Base-by-base conservation (phyloP, 148 eudicot genomes). In the Vaccinium myrtillus region DNA sequence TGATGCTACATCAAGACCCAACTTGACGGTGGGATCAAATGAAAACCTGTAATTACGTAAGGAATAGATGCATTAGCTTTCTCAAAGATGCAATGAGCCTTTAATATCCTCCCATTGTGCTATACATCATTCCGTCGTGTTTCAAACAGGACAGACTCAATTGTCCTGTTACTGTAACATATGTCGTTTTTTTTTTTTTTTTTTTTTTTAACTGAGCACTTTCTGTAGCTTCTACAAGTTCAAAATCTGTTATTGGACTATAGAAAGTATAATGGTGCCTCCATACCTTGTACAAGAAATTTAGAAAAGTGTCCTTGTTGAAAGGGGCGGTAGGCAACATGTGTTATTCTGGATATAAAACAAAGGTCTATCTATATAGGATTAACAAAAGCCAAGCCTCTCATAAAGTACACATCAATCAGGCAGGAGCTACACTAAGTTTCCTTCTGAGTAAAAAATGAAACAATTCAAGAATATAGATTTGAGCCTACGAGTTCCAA, bases 1-100 rank as follows among this genome's bases (percentile, higher is more conserved):
- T 27, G 99, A 97, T 79, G 99, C 99, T 87, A 97, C 91, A 91
- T 97, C 92, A 87, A 95, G 98, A 84, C 99, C 99, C 87, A 97
- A 91, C 86, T 93, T 91, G 63, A 88, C 87, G 84, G 85, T 81
- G 15, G 98, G 93, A 89, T 97, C 98, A 91, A 95, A 97, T 77
- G 98, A 85, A 89, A 97, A 97, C 89, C 99, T 97, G 89, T 83
- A 83, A 91, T 86, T 76, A 69, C 48, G 83, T 36, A 49, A 69
- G 79, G 25, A 85, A 36, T 21, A 79, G 82, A 59, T 39, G 70
- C 58, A 39, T 4, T 0, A 36, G 82, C 30, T 50, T 58, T 79
- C 16, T 7, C 56, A 69, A 32, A 32, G 65, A 56, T 27, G n/a
- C 5, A 27, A 30, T 14, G 5, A 78, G 18, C n/a, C 43, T 10